Evolutionary conservation across 1,284 basidiomycete genomes (phyloP), one percentile per base, ranked within the genome.

Genomic region (Marasmius sp.): DNA sequence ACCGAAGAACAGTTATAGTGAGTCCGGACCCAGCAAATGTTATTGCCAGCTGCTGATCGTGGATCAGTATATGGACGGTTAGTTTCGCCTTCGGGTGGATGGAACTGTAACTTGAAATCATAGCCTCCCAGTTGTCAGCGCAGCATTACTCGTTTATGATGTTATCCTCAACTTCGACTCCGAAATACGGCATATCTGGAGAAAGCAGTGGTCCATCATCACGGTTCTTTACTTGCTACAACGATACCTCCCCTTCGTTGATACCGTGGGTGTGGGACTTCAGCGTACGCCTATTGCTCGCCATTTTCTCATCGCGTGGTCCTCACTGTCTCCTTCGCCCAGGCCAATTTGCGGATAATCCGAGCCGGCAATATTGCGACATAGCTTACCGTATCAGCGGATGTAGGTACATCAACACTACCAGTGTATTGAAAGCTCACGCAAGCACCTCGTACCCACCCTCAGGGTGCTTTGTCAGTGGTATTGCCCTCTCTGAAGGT

Each of bases 191-290:
- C 16, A 38, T n/a, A 54, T 54, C 6, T 54, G 52, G 52, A 18
- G 6, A 6, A 37, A n/a, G 14, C 12, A 6, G 9, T 54, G 52
- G 52, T 37, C 52, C 36, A n/a, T 54, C n/a, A 16, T 54, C 10
- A 12, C 33, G 11, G 52, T 54, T 14, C 34, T 54, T 12, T 54
- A 54, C 34, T n/a, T 54, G 8, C 16, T 54, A 6, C 52, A 54
- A 37, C 52, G 52, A 36, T 54, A 54, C 16, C 52, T 54, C 34
- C 52, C 52, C 12, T 54, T 54, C 34, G 6, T 54, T 54, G 52
- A 54, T 36, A 54, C 34, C 16, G 14, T 20, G 6, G 52, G 12
- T 7, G 11, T 54, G 16, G 18, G 18, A 6, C 34, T 54, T 12
- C 34, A 54, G 14, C 34, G 52, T 54, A 38, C 14, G 52, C 38